phyloP scores from a whole-genome alignment of 1,139 yeast species.

The Suhomyces kunorum region DNA sequence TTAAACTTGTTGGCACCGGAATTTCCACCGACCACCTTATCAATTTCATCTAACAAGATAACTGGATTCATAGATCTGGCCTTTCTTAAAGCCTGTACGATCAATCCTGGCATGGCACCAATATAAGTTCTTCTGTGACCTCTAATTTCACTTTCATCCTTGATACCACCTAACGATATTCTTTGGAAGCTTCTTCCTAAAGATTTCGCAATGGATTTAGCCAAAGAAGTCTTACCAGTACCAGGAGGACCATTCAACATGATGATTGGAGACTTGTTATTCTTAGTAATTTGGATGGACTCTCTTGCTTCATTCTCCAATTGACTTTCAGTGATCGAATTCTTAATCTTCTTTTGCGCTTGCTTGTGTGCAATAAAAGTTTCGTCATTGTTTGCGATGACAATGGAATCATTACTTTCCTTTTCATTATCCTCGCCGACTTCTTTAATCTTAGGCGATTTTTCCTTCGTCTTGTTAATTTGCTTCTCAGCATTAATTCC shows the following conservation, averaged over 20 bases:
- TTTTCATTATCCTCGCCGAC: conserved; percentile 9
- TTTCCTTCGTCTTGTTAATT: conserved; percentile 17
- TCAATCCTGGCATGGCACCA: conserved; percentile 90
- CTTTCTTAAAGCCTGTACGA: conserved; percentile 76
- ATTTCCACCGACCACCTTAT: conserved; percentile 70
- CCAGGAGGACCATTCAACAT: conserved; percentile 95
- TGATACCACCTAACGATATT: conserved; percentile 83
- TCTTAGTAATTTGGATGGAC: conserved; percentile 33
- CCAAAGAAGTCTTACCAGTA: conserved; percentile 89
- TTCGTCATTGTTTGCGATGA: conserved; percentile 42
- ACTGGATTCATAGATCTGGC: conserved; percentile 85
- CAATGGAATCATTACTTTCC: conserved; percentile 19
- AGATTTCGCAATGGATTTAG: conserved; percentile 81
- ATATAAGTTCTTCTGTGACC: conserved; percentile 94
- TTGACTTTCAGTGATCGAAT: conserved; percentile 21
- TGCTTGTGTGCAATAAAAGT: conserved; percentile 30
- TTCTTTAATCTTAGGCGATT: conserved; percentile 9
- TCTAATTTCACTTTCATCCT: conserved; percentile 87
- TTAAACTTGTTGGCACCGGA: conserved; percentile 53
- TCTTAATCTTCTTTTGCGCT: conserved; percentile 30
- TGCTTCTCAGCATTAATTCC: conserved; percentile 41
- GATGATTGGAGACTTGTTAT: conserved; percentile 68
- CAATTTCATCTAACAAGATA: conserved; percentile 86
- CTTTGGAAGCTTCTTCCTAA: conserved; percentile 80
- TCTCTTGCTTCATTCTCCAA: conserved; percentile 16